phyloP scores from a whole-genome alignment of 1,139 yeast species.

The Geotrichum reessii region DNA sequence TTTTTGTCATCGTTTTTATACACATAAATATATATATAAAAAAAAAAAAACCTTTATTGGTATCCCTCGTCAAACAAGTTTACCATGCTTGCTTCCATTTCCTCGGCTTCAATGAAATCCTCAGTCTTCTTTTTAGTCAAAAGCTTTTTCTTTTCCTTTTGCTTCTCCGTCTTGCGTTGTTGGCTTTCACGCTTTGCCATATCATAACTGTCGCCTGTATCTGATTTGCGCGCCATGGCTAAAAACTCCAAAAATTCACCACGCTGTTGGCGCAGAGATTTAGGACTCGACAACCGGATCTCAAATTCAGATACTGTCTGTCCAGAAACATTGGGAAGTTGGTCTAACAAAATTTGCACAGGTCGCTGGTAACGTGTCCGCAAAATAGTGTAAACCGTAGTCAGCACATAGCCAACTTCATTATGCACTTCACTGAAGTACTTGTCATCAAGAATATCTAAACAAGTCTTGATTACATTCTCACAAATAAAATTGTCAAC shows the following conservation, averaged over 20 bases:
- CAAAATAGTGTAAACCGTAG: slow-evolving; percentile 69
- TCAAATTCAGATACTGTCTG: slow-evolving; percentile 49
- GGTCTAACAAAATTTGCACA: slow-evolving; percentile 35
- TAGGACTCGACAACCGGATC: slow-evolving; percentile 52
- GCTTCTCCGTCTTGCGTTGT: slow-evolving; percentile 14
- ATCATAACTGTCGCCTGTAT: slow-evolving; percentile 14
- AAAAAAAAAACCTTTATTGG: neutral
- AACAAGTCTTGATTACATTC: slow-evolving; percentile 44
- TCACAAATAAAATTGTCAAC: slow-evolving; percentile 71
- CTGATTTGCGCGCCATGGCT: slow-evolving; percentile 34
- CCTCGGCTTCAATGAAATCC: slow-evolving; percentile 19
- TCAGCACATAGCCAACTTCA: slow-evolving; percentile 84
- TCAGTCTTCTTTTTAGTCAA: slow-evolving; percentile 11
- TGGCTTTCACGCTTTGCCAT: slow-evolving; percentile 14
- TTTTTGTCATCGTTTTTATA: too few species aligned
- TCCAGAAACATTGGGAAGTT: slow-evolving; percentile 38
- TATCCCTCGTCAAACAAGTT: slow-evolving; percentile 19
- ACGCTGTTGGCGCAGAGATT: slow-evolving; percentile 67
- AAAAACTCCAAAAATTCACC: slow-evolving; percentile 63
- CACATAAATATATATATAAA: neutral
- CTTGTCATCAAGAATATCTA: slow-evolving; percentile 65
- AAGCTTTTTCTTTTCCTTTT: slow-evolving; percentile 14
- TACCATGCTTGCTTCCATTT: slow-evolving; percentile 18
- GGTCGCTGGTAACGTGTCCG: slow-evolving; percentile 51
- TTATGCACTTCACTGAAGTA: slow-evolving; percentile 82